These are phyloP conservation scores for Penicillium crystallinum DNA, from an alignment of 495 filamentous ascomycete genomes.

Conservation along the genomic window DNA sequence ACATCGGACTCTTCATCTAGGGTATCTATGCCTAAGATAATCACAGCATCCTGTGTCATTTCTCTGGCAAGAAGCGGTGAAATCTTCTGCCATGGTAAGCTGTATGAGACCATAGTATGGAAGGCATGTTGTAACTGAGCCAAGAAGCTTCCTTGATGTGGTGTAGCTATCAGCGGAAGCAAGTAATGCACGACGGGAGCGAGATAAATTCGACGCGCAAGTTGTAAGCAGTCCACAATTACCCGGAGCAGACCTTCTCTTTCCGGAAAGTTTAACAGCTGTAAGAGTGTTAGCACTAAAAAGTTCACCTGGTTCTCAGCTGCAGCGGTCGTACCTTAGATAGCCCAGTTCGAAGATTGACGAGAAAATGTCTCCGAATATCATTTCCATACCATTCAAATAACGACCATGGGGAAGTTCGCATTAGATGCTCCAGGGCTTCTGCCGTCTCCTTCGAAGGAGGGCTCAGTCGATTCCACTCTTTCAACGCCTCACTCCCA, in stretches of 20 bases:
- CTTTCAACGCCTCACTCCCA: conserved; percentile 25
- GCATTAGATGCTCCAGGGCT: conserved; percentile 36
- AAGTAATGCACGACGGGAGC: conserved; percentile 41
- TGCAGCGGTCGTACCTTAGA: conserved; percentile 27
- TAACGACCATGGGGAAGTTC: conserved; percentile 21
- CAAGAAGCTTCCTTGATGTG: conserved; percentile 33
- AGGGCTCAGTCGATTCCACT: conserved; percentile 28
- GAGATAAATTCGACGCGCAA: conserved; percentile 44
- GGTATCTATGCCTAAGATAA: conserved; percentile 53
- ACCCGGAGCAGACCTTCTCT: conserved; percentile 30
- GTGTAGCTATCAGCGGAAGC: conserved; percentile 25
- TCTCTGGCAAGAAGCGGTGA: conserved; percentile 48
- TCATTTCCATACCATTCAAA: conserved; percentile 51
- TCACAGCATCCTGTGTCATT: conserved; percentile 46
- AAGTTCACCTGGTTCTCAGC: neutral
- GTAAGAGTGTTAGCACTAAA: conserved; percentile 7
- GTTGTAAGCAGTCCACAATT: conserved; percentile 38
- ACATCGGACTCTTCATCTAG: conserved; percentile 17
- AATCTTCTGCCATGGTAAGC: conserved; percentile 48
- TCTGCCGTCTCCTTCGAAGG: conserved; percentile 31
- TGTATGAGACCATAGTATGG: conserved; percentile 61
- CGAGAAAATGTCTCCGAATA: conserved; percentile 47
- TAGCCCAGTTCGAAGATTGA: conserved; percentile 36
- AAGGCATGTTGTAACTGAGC: conserved; percentile 54
- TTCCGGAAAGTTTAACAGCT: conserved; percentile 28